Evolutionary conservation across 2,329 filamentous ascomycete species (phyloP).

Genomic region (Aspergillus nomiae): DNA sequence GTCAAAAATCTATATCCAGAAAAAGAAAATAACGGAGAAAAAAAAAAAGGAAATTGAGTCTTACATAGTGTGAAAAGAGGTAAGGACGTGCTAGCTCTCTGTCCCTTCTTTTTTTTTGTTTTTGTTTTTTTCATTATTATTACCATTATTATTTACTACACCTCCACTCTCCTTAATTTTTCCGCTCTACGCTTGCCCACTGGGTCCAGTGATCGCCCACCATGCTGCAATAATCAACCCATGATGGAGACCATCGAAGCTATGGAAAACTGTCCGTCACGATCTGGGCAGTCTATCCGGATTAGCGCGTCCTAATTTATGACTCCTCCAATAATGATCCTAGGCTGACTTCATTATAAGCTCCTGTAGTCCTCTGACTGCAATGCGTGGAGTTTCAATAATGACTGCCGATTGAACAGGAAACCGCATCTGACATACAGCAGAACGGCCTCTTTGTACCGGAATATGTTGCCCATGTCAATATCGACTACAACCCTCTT

Average conservation of each 20-base stretch:
- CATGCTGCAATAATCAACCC: conserved; percentile 40
- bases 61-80: conserved; percentile 2
- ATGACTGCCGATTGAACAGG: conserved; percentile 29
- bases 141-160: conserved; percentile 5
- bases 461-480: conserved; percentile 33
- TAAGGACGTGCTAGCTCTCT: not conserved
- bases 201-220: conserved; percentile 39
- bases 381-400: conserved; percentile 21
- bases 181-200: conserved; percentile 28
- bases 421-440: conserved; percentile 19
- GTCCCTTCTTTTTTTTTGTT: not conserved
- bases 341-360: conserved; percentile 36
- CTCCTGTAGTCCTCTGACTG: conserved; percentile 28
- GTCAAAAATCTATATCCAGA: conserved; percentile 9
- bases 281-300: conserved; percentile 37
- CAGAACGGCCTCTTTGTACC: conserved; percentile 16
- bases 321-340: conserved; percentile 40
- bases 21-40: conserved; percentile 3
- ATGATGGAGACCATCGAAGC: conserved; percentile 36
- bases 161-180: conserved; percentile 7
- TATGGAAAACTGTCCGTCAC: conserved; percentile 40
- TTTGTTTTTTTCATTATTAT: conserved; percentile 1
- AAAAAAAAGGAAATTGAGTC: conserved; percentile 12
- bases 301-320: conserved; percentile 39
- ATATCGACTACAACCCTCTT: conserved; percentile 20